Evolutionary conservation across 2,329 filamentous ascomycete genomes (phyloP), one percentile per base, ranked within the genome.

Genomic region (Lizonia empirigonia): DNA sequence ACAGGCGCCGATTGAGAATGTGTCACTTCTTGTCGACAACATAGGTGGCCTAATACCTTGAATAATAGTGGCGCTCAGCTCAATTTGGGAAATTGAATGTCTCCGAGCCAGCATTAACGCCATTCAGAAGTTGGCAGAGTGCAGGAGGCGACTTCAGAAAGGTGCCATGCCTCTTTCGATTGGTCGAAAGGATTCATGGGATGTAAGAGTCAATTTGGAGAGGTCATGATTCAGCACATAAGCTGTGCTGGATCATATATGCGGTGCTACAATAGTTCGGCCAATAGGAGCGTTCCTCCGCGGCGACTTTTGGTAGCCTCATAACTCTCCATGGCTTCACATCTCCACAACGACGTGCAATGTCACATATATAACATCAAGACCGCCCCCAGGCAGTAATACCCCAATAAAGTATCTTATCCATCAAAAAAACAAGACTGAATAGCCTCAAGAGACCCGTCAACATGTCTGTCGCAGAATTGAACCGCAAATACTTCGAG

Each of bases 401-500:
- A n/a, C n/a, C n/a, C n/a, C n/a, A n/a, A n/a, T n/a, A n/a, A n/a
- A n/a, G n/a, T n/a, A n/a, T n/a, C n/a, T n/a, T n/a, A n/a, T n/a
- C 12, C 32, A 13, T 20, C 16, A 34, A 34, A 34, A 8, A 34
- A 34, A 12, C 6, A n/a, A n/a, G n/a, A n/a, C n/a, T n/a, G n/a
- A n/a, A n/a, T n/a, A n/a, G n/a, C n/a, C n/a, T n/a, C n/a, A n/a
- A n/a, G n/a, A n/a, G n/a, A n/a, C n/a, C n/a, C n/a, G n/a, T n/a
- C 35, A 63, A 22, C 13, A 71, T 71, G 68, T 60, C 63, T 20
- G 34, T 64, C 51, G 66, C 69, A 44, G 71, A 71, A 42, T 63
- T 68, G 7, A 74, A 74, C 51, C 68, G 67, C 24, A 61, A 65
- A 32, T 70, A 64, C 50, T 74, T 74, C 41, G 69, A 74, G 69